Percentiles rank a stretch among this genome's conserved stretches.
phyloP scores from a whole-genome alignment of 2,329 filamentous ascomycete genomes.

The Pochonia chlamydosporia region DNA sequence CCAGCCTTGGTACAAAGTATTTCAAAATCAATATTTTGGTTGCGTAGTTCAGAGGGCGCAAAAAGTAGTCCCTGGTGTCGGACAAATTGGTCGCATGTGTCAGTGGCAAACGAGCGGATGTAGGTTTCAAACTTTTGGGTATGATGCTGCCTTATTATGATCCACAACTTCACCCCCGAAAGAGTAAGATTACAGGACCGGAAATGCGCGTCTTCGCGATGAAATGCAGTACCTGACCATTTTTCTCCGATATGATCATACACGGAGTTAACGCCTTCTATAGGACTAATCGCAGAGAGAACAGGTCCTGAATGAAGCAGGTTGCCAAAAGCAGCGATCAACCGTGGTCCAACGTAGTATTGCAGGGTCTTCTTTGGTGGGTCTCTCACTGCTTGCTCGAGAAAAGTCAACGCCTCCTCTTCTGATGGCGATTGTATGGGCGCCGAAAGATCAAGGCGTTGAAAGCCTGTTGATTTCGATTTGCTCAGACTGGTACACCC shows the following conservation, averaged over 20 bases:
- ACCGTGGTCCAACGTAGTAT: not conserved
- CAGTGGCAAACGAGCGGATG: not conserved
- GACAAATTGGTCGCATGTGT: not conserved
- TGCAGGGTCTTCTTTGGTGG: not conserved
- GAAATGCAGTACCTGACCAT: not conserved
- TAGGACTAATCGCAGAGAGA: not conserved
- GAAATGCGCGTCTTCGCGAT: not conserved
- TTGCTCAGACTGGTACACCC: not conserved
- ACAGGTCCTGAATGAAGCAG: not conserved
- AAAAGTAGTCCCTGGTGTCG: not conserved
- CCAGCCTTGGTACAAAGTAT: not conserved
- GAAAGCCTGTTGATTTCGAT: not conserved
- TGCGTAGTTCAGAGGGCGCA: not conserved
- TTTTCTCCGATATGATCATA: not conserved
- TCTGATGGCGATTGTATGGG: not conserved
- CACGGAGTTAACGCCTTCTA: not conserved
- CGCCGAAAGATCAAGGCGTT: not conserved
- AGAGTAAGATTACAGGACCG: not conserved
- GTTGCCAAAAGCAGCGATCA: not conserved
- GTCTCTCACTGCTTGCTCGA: not conserved
- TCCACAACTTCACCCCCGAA: not conserved
- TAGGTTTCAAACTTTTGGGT: not conserved
- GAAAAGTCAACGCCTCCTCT: not conserved
- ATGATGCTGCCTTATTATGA: not conserved
- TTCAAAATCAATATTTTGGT: not conserved